These are phyloP conservation scores for Diaporthe longicolla DNA, from an alignment of 2,329 filamentous ascomycete genomes.

Conservation along the genomic window DNA sequence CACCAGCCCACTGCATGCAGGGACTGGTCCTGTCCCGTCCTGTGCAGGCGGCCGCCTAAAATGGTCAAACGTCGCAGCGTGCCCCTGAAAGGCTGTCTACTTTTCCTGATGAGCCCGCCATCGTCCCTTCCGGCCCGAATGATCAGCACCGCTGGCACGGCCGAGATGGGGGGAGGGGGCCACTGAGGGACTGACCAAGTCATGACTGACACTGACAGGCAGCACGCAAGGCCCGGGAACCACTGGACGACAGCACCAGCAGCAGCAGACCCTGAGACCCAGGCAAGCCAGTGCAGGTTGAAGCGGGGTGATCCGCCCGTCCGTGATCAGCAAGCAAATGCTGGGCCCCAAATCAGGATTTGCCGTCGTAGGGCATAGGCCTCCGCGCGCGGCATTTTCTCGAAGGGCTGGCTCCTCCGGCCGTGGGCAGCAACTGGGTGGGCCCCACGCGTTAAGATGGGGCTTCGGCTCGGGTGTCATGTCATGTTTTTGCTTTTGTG, in stretches of 20 bases:
- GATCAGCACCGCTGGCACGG: slow-evolving; percentile 26
- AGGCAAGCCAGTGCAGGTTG: slow-evolving; percentile 2
- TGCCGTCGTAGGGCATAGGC: slow-evolving; percentile 31
- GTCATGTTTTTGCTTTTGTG: slow-evolving; percentile 21
- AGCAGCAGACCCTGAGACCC: background rate
- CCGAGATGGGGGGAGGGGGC: slow-evolving; percentile 3
- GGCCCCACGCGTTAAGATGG: slow-evolving; percentile 19
- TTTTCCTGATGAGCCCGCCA: background rate
- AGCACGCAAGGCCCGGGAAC: background rate
- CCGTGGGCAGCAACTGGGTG: background rate
- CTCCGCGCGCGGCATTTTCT: slow-evolving; percentile 26
- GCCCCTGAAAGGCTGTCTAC: slow-evolving; percentile 16
- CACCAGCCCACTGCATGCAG: slow-evolving; percentile 27
- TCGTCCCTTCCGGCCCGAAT: slow-evolving; percentile 21
- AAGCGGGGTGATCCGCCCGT: slow-evolving; percentile 31
- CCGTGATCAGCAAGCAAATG: slow-evolving; percentile 18
- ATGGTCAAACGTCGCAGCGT: slow-evolving; percentile 33
- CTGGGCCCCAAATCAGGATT: slow-evolving; percentile 27
- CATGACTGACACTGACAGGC: slow-evolving; percentile 28
- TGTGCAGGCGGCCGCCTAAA: slow-evolving; percentile 25
- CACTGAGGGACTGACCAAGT: slow-evolving; percentile 10
- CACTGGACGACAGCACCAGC: slow-evolving; percentile 8
- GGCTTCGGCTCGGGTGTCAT: slow-evolving; percentile 15
- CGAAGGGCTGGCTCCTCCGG: slow-evolving; percentile 12
- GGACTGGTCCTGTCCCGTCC: slow-evolving; percentile 24